Evolutionary conservation across 176 grass and related monocot genomes (phyloP).

Genomic region (Areca catechu): DNA sequence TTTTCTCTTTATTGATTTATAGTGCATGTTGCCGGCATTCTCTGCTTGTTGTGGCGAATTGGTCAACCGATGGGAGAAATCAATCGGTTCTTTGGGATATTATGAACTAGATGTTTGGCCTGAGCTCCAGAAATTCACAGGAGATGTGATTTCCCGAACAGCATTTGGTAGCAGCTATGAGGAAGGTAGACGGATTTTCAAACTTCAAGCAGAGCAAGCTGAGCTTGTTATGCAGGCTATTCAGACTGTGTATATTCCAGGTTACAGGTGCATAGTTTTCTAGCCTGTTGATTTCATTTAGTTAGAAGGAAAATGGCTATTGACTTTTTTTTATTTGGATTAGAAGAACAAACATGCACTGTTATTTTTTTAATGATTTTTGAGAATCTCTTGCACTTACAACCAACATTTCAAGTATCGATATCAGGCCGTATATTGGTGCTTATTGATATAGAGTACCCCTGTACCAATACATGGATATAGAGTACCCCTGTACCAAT

Average conservation of each 20-base stretch:
- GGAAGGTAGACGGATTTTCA: slow-evolving; percentile 36
- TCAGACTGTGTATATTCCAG: slow-evolving; percentile 28
- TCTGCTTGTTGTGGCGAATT: slow-evolving; percentile 26
- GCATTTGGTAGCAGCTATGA: slow-evolving; percentile 37
- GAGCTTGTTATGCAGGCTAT: slow-evolving; percentile 24
- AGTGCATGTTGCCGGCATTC: slow-evolving; percentile 52
- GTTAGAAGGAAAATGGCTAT: too few species aligned
- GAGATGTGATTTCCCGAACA: slow-evolving; percentile 52
- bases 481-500: too few species aligned
- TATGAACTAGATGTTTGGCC: slow-evolving; percentile 35
- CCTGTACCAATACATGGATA: too few species aligned
- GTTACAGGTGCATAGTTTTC: slow-evolving; percentile 21
- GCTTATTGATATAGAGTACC: too few species aligned
- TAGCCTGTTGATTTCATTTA: too few species aligned
- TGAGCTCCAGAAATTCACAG: slow-evolving; percentile 39
- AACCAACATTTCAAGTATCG: too few species aligned
- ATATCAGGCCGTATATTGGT: too few species aligned
- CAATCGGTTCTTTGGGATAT: slow-evolving; percentile 8
- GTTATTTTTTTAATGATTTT: too few species aligned
- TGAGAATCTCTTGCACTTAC: too few species aligned
- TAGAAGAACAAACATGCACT: too few species aligned
- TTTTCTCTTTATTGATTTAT: neutral
- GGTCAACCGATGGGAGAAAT: slow-evolving; percentile 39
- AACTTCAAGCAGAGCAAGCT: slow-evolving; percentile 37
- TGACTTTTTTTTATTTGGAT: too few species aligned